phyloP scores from a whole-genome alignment of 2,329 filamentous ascomycete genomes.

The Moelleriella libera region DNA sequence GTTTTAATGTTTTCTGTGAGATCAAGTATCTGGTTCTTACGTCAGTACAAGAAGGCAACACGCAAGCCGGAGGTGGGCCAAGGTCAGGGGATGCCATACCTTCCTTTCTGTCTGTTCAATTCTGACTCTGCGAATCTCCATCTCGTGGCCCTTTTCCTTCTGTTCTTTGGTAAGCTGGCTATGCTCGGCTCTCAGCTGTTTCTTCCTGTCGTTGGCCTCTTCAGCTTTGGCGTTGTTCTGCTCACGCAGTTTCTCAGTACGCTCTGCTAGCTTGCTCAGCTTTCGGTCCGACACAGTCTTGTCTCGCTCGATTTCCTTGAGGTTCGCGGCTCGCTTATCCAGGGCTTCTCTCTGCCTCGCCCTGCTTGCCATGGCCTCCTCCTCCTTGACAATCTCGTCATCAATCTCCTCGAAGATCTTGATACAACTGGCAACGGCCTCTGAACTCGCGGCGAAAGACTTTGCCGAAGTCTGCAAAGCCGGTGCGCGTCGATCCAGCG shows the following conservation, averaged over 20 bases:
- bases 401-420: constrained; percentile 82
- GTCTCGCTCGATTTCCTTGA: constrained; percentile 79
- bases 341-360: constrained; percentile 74
- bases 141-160: constrained; percentile 74
- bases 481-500: constrained; percentile 72
- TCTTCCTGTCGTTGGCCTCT: constrained; percentile 76
- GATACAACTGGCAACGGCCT: constrained; percentile 77
- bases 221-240: constrained; percentile 71
- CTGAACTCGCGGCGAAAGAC: constrained; percentile 70
- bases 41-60: no score
- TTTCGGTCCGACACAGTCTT: constrained; percentile 76
- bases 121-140: constrained; percentile 79
- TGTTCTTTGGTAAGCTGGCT: constrained; percentile 72
- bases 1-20: constrained; percentile 95
- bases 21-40: constrained; percentile 65
- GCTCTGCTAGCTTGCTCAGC: constrained; percentile 70
- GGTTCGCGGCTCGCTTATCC: constrained; percentile 75
- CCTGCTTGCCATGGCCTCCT: constrained; percentile 74
- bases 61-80: not conserved
- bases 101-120: constrained; percentile 99
- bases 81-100: constrained; percentile 33
- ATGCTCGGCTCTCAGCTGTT: constrained; percentile 71
- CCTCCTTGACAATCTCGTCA: constrained; percentile 74
- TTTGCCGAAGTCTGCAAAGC: constrained; percentile 86
- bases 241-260: constrained; percentile 70